Evolutionary conservation across 2,329 filamentous ascomycete species (phyloP), one percentile per base, ranked within the genome.

Genomic region (Albophoma yamanashiensis): DNA sequence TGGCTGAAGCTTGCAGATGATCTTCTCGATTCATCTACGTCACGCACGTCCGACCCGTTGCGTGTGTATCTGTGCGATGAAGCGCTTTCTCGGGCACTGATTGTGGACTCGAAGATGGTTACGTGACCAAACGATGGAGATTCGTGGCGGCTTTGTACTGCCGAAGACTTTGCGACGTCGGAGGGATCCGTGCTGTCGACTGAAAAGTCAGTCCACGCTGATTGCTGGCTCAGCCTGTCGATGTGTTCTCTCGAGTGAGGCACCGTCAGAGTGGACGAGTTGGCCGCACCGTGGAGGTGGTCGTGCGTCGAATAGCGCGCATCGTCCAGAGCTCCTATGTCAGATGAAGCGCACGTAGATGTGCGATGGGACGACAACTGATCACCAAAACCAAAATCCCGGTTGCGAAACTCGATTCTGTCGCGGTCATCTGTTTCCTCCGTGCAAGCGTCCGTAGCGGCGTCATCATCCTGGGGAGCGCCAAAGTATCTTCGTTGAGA

Each of bases 171-270:
- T 20, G 65, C 63, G 12, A 58, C 62, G 47, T 72, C 70, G 15
- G 72, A 71, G n/a, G 64, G 64, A 61, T 82, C 79, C 25, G 74
- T 76, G 61, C 80, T 84, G 20, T 82, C 81, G 12, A 85, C 73
- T 0, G 82, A 83, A 62, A 82, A 79, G 66, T 86, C 82, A 34
- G 83, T 85, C 83, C 83, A 86, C n/a, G 77, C 74, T 1, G 82
- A 84, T 59, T 80, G 78, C 56, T 83, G 80, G 63, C 82, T 85
- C 25, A 73, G 70, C 43, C 82, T 76, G 61, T 83, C 68, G 75
- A 61, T 73, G 70, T 50, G 76, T 70, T 58, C 75, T 67, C 57
- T 76, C 66, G 64, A 76, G 69, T 57, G 75, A 15, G 82, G 82
- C 17, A 83, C 75, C 58, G 73, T 71, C 11, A 84, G 72, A 60